Percentiles rank a stretch among this genome's conserved stretches.
Conservation (phyloP, 1,284 basidiomycete species). For the Ganoderma lucidum region DNA sequence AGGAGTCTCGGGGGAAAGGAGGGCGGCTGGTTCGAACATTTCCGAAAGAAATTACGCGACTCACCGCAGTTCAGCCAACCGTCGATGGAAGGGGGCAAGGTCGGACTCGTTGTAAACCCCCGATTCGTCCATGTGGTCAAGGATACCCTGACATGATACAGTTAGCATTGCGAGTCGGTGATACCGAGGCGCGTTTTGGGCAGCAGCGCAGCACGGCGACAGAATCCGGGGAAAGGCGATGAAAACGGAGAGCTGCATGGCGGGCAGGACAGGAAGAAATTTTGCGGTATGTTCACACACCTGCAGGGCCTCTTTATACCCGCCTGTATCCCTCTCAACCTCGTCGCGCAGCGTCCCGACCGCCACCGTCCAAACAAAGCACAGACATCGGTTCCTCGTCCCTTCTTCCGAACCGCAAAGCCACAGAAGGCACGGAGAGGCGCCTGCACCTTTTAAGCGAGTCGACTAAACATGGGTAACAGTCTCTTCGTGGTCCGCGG, state of each 20-base stretch:
- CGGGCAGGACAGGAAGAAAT: conserved; percentile 9
- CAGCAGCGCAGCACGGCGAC: conserved; percentile 16
- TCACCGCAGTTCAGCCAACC: conserved; percentile 78
- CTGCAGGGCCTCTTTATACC: conserved; percentile 22
- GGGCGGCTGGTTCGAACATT: not conserved
- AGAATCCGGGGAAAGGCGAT: conserved; percentile 30
- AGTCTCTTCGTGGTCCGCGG: conserved; percentile 27
- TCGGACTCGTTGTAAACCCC: conserved; percentile 92
- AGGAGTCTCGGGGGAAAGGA: not conserved
- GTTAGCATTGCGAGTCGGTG: conserved; percentile 32
- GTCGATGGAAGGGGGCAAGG: conserved; percentile 84
- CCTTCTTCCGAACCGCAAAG: conserved; percentile 28
- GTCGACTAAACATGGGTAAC: conserved; percentile 13
- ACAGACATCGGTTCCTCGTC: conserved; percentile 25
- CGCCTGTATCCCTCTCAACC: not conserved
- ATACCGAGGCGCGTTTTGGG: conserved; percentile 15
- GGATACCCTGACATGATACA: conserved; percentile 76
- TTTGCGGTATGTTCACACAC: conserved; percentile 3
- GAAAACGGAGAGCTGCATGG: conserved; percentile 31
- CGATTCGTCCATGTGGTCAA: conserved; percentile 93
- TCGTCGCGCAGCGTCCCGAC: not conserved
- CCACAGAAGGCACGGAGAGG: conserved; percentile 23
- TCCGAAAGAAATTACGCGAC: conserved; percentile 19
- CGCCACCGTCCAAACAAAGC: conserved; percentile 12
- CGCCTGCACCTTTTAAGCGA: conserved; percentile 15